Base-by-base conservation (phyloP, 495 filamentous ascomycete genomes). In the Xylaria nigripes region DNA sequence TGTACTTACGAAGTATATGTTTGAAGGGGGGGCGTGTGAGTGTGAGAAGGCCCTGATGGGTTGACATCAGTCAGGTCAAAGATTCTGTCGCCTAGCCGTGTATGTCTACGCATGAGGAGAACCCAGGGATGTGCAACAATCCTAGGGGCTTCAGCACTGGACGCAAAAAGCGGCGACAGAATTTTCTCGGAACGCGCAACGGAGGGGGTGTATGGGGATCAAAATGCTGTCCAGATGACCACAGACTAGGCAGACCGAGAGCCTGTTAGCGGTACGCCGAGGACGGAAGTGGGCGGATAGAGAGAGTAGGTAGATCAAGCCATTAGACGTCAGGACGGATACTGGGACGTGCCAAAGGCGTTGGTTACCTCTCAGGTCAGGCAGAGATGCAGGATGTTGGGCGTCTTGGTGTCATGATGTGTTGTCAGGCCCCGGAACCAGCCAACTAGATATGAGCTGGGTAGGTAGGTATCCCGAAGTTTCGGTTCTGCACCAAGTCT, bases 311-410 rank as follows among this genome's bases (percentile, higher is more conserved):
- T 25, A 48, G 40, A 57, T 40, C 24, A 38, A 45, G 48, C 42
- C 48, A 51, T 57, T 23, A 46, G 40, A 50, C 48, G 48, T 47
- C 48, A 57, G 54, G 42, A 50, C 43, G 48, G 46, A 36, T 51
- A n/a, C 51, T 19, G 27, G 21, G n/a, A 41, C 52, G 36, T 62
- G 51, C 56, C 55, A 51, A 57, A 50, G 61, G 50, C 55, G 56
- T 41, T 54, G 45, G 58, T 54, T 60, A 65, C 68, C 67, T 68
- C 69, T 61, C 65, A 68, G 68, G 72, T 76, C 72, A 75, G 74
- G 74, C 74, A 73, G 72, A 71, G 67, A 70, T 75, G 74, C 74
- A 71, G 69, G 65, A 62, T 61, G 61, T 73, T 69, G 68, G 72
- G 72, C 72, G 65, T 69, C 71, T 70, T 74, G 52, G 68, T 76